Evolutionary conservation across 768 basidiomycete genomes (phyloP).

Genomic region (Fistulinella prunicolor): DNA sequence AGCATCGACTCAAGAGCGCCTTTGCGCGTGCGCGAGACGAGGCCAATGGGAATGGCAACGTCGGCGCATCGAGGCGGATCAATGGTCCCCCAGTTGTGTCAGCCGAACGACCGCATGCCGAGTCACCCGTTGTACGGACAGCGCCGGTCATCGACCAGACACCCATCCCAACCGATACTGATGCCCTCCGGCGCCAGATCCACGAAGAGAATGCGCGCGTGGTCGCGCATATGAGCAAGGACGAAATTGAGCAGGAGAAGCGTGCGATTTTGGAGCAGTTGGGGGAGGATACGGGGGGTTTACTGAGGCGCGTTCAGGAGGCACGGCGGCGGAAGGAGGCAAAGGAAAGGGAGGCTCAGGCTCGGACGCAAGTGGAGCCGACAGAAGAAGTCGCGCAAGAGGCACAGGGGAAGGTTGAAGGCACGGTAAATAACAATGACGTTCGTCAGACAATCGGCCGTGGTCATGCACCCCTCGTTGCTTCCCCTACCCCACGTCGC

Average conservation of each 20-base stretch:
- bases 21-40: constrained; percentile 52
- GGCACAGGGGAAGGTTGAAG: neutral
- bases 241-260: constrained; percentile 65
- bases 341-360: neutral
- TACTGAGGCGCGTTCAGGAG: constrained; percentile 43
- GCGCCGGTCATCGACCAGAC: constrained; percentile 7
- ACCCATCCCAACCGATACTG: constrained; percentile 23
- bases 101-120: constrained; percentile 6
- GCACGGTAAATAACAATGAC: neutral
- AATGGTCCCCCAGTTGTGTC: constrained; percentile 32
- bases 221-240: constrained; percentile 66
- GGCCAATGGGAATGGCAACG: constrained; percentile 9
- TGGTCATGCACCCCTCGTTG: neutral
- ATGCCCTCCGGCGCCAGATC: constrained; percentile 54
- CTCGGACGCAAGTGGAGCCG: neutral
- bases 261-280: constrained; percentile 68
- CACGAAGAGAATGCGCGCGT: constrained; percentile 62
- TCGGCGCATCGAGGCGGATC: constrained; percentile 15
- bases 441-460: neutral
- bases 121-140: neutral
- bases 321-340: constrained; percentile 18
- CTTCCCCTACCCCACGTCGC: constrained; percentile 12
- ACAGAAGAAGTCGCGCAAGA: neutral
- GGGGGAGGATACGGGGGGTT: constrained; percentile 60
- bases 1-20: constrained; percentile 63